Conservation (phyloP, 179 eudicot genomes). For the Vitellaria paradoxa region DNA sequence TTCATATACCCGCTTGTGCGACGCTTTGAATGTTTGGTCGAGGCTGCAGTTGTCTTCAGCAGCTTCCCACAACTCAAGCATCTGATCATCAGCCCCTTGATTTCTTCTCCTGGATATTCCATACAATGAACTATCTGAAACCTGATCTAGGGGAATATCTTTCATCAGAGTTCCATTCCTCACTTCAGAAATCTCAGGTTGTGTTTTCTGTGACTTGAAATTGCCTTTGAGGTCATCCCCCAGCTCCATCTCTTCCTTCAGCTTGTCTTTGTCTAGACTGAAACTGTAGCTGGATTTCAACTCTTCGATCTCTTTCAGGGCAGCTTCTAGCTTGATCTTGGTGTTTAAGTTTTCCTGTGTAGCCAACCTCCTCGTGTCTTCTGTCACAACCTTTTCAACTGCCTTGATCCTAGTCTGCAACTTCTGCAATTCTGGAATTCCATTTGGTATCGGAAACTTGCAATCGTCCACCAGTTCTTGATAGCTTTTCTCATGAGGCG, state of each 20-base stretch:
- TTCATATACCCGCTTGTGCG: constrained; percentile 31
- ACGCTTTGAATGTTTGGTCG: constrained; percentile 29
- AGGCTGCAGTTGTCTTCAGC: constrained; percentile 38
- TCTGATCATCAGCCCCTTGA: constrained; percentile 55
- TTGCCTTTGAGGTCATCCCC: constrained; percentile 20
- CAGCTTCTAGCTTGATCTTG: constrained; percentile 35
- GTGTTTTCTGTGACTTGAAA: constrained; percentile 28
- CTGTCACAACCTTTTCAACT: constrained; percentile 50
- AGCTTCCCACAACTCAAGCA: constrained; percentile 88
- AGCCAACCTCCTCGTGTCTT: constrained; percentile 38
- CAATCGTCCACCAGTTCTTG: constrained; percentile 22
- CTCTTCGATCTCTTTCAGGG: constrained; percentile 44
- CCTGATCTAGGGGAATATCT: constrained; percentile 87
- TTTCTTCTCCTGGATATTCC: constrained; percentile 41
- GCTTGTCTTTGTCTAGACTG: constrained; percentile 19
- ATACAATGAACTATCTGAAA: constrained; percentile 40
- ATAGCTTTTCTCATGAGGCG: constrained; percentile 14
- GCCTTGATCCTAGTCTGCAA: constrained; percentile 63
- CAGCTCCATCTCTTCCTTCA: constrained; percentile 17
- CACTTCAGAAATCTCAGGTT: constrained; percentile 41
- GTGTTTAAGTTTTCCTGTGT: constrained; percentile 28
- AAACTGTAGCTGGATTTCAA: constrained; percentile 35
- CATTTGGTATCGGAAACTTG: constrained; percentile 23
- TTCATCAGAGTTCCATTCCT: constrained; percentile 55
- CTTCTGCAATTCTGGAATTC: constrained; percentile 49